Conservation (phyloP, 2,329 filamentous ascomycete genomes). For the Arthroderma sp. region DNA sequence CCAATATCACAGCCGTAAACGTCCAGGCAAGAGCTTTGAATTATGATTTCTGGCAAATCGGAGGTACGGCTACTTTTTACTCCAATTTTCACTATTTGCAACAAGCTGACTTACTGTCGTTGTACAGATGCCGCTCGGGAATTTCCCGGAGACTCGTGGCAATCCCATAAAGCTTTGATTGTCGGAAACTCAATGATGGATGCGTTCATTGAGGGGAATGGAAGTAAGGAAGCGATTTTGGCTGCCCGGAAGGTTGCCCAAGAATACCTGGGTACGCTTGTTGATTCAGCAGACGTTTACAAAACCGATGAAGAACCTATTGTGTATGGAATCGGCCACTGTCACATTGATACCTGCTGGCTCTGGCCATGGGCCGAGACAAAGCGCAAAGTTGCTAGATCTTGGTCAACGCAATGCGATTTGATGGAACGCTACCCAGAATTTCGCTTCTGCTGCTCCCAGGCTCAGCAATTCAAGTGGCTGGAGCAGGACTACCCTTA, state of each 20-base stretch:
- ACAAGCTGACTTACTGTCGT: neutral
- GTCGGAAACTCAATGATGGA: conserved; percentile 83
- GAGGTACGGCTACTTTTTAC: conserved; percentile 22
- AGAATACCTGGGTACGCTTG: conserved; percentile 65
- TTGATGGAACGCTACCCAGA: conserved; percentile 92
- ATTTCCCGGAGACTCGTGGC: conserved; percentile 76
- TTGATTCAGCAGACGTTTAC: conserved; percentile 78
- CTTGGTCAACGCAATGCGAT: conserved; percentile 94
- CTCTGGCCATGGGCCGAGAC: conserved; percentile 98
- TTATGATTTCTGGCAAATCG: conserved; percentile 93
- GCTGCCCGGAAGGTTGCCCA: conserved; percentile 71
- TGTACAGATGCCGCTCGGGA: conserved; percentile 67
- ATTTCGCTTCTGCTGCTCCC: conserved; percentile 80
- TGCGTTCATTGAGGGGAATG: conserved; percentile 66
- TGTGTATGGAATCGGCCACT: conserved; percentile 85
- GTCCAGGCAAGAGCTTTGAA: conserved; percentile 67
- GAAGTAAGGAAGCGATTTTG: conserved; percentile 58
- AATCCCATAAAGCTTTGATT: conserved; percentile 74
- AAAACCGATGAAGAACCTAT: conserved; percentile 58
- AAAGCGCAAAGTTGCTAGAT: conserved; percentile 87
- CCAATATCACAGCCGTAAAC: conserved; percentile 82
- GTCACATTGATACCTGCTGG: conserved; percentile 97
- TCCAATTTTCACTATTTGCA: neutral
- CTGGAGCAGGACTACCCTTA: conserved; percentile 78
- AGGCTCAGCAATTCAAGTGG: conserved; percentile 98